These are phyloP conservation scores for Vigna mungo DNA, from an alignment of 306 rosid genomes.

Conservation along the genomic window DNA sequence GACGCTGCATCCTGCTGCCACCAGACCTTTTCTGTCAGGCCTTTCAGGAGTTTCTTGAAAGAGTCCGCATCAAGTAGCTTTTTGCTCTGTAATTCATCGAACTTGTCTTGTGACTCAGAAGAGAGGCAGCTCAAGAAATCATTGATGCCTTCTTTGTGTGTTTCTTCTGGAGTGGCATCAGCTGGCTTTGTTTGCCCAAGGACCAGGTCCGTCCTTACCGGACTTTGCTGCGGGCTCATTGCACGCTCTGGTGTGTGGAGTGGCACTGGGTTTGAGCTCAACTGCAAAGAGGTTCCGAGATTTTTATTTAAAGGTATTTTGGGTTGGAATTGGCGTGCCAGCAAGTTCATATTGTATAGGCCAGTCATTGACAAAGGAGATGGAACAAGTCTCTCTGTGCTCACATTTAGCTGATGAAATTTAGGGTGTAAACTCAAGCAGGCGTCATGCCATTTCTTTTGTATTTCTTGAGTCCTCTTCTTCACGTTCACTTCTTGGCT, in stretches of 20 bases:
- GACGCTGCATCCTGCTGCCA: constrained; percentile 99
- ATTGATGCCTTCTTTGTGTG: constrained; percentile 60
- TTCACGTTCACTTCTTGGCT: constrained; percentile 58
- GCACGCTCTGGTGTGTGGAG: constrained; percentile 54
- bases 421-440: constrained; percentile 81
- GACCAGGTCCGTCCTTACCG: constrained; percentile 75
- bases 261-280: constrained; percentile 55
- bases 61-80: constrained; percentile 74
- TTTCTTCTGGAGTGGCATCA: constrained; percentile 51
- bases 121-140: constrained; percentile 75
- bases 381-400: constrained; percentile 64
- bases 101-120: constrained; percentile 71
- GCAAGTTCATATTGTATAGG: constrained; percentile 60
- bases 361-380: constrained; percentile 63
- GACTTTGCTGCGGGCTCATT: constrained; percentile 54
- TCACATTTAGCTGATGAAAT: constrained; percentile 68
- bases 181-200: constrained; percentile 72
- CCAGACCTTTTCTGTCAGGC: constrained; percentile 89
- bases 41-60: constrained; percentile 78
- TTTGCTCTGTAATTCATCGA: constrained; percentile 57
- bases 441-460: constrained; percentile 81
- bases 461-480: constrained; percentile 71
- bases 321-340: constrained; percentile 67
- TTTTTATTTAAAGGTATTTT: constrained; percentile 69
- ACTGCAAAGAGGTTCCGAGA: constrained; percentile 64